Conservation (phyloP, 2,329 filamentous ascomycete genomes). For the Nigrospora sphaerica region DNA sequence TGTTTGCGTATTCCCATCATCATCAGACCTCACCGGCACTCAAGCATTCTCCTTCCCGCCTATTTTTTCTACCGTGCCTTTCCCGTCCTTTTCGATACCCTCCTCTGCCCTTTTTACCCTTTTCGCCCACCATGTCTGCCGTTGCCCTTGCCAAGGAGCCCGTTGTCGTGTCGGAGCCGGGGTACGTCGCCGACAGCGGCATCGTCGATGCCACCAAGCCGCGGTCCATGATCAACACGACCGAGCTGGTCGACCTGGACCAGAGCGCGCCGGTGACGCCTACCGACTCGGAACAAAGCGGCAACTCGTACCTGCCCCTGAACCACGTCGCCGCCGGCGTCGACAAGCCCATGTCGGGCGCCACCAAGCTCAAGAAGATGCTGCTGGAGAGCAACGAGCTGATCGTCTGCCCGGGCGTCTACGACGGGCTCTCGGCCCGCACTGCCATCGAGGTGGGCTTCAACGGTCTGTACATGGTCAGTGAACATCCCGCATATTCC, state of each 20-base stretch:
- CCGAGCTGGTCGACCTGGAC: not conserved
- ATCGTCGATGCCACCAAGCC: not conserved
- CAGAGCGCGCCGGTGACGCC: not conserved
- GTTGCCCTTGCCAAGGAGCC: not conserved
- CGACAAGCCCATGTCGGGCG: slow-evolving; percentile 17
- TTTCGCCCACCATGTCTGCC: not conserved
- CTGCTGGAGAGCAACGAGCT: slow-evolving; percentile 22
- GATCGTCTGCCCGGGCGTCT: slow-evolving; percentile 40
- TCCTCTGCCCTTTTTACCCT: not conserved
- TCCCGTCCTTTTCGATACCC: no score
- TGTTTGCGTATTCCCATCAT: no score
- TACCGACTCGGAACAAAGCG: not conserved
- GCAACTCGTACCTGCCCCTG: slow-evolving; percentile 9
- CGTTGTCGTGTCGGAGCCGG: not conserved
- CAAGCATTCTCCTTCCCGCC: no score
- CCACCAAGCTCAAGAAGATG: slow-evolving; percentile 24
- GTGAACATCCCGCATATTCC: slow-evolving; percentile 1
- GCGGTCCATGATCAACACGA: not conserved
- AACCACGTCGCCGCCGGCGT: slow-evolving; percentile 12
- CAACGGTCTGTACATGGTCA: slow-evolving; percentile 43
- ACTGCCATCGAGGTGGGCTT: slow-evolving; percentile 40
- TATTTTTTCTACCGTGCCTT: no score
- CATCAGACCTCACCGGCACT: no score
- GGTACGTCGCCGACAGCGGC: not conserved
- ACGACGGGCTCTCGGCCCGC: slow-evolving; percentile 41